phyloP scores from a whole-genome alignment of 805 yeast species.

The Ogataea nitratoaversa region DNA sequence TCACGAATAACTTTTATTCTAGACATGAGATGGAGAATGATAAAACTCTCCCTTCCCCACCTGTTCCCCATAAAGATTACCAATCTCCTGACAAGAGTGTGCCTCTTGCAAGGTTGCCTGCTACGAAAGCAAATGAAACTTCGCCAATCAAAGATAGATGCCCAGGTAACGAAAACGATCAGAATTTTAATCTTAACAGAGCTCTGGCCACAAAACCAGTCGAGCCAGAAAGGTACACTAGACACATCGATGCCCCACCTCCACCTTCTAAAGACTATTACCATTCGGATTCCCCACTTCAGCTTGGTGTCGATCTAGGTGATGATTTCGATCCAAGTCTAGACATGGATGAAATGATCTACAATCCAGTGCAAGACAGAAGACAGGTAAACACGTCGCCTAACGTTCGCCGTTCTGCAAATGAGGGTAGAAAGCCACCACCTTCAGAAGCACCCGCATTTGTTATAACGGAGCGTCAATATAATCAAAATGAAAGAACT shows the following conservation, averaged over 20 bases:
- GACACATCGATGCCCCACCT: not conserved
- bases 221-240: not conserved
- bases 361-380: no score
- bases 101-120: not conserved
- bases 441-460: no score
- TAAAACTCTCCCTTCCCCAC: slow-evolving; percentile 6
- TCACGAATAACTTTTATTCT: slow-evolving; percentile 10
- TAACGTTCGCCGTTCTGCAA: not conserved
- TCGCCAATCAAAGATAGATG: not conserved
- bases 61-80: slow-evolving; percentile 6
- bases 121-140: not conserved
- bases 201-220: not conserved
- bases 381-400: no score
- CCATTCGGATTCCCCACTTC: not conserved
- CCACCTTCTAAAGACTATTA: slow-evolving; percentile 2
- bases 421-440: not conserved
- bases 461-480: no score
- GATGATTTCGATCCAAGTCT: not conserved
- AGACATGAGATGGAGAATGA: slow-evolving; percentile 1
- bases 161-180: not conserved
- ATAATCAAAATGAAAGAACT: no score
- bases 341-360: not conserved
- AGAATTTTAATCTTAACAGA: not conserved
- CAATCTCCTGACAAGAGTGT: not conserved
- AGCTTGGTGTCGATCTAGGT: not conserved